Base-by-base conservation (phyloP, 2,329 filamentous ascomycete species). In the Pseudogymnoascus sp. region DNA sequence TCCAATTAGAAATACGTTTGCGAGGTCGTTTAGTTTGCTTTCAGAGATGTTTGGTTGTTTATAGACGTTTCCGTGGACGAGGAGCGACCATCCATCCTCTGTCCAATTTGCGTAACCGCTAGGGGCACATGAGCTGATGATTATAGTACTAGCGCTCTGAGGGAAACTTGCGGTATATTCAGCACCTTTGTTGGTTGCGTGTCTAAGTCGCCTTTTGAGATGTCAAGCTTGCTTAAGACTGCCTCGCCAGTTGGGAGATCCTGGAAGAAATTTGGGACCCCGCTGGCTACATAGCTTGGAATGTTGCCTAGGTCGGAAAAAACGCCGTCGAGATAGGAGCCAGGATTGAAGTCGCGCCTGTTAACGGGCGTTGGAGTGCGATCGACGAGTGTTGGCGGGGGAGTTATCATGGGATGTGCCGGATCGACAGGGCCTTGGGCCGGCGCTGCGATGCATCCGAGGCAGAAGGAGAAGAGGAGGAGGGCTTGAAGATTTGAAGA, bases 61-160 rank as follows among this genome's bases (percentile, higher is more conserved):
- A 78, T 86, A 92, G n/a, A 92, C 85, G 68, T 91, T 91, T 66
- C 89, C 89, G 66, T 88, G 89, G 64, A 92, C 83, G 29, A 88
- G 81, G 3, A 92, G 79, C 64, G 86, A 90, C 89, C 89, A 92
- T 35, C 87, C 87, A 62, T 84, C 74, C n/a, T 85, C 78, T 1
- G 89, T 92, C 84, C 87, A 92, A 65, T 92, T 92, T n/a, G 80
- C 89, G 66, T 88, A 88, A 9, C 78, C 77, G n/a, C 21, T 21
- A 21, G 21, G 21, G 21, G 21, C 21, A 21, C 21, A 21, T 21
- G 21, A 77, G 80, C 59, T 9, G 60, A 21, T 26, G 15, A 26
- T 21, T 37, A 66, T 60, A 68, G 66, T 54, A 63, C 4, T 11
- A 7, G 35, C 40, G 24, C 13, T 11, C 35, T 6, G 8, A 33